These are phyloP conservation scores for Peronospora destructor DNA, from an alignment of 352 stramenopile species.

Conservation along the genomic window DNA sequence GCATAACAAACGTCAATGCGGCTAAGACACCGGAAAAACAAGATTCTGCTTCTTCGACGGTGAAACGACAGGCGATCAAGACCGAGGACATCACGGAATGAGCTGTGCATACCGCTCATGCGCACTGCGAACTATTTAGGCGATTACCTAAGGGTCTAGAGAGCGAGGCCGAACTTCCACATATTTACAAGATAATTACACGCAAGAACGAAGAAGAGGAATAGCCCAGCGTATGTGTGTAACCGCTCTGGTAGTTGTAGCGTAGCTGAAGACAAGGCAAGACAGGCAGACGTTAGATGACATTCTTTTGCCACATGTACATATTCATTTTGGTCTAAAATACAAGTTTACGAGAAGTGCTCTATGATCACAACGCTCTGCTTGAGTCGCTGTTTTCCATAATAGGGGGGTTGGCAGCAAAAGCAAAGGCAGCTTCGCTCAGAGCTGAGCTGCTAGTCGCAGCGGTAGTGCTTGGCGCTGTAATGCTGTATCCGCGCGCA, in stretches of 20 bases:
- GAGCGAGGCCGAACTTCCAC: slow-evolving; percentile 20
- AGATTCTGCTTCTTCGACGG: slow-evolving; percentile 14
- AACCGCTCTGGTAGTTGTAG: slow-evolving; percentile 28
- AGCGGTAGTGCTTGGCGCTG: slow-evolving; percentile 3
- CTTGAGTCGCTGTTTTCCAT: slow-evolving; percentile 13
- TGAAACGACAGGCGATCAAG: slow-evolving; percentile 43
- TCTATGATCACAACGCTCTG: slow-evolving; percentile 26
- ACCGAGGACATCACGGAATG: slow-evolving; percentile 36
- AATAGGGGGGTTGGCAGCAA: slow-evolving; percentile 9
- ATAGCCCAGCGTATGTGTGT: slow-evolving; percentile 18
- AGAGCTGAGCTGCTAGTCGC: background rate
- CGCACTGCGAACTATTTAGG: slow-evolving; percentile 46
- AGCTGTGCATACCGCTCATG: slow-evolving; percentile 10
- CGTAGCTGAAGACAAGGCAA: slow-evolving; percentile 26
- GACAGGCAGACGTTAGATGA: slow-evolving; percentile 26
- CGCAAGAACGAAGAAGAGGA: slow-evolving; percentile 12
- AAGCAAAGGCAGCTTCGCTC: slow-evolving; percentile 19
- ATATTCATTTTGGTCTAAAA: slow-evolving; percentile 35
- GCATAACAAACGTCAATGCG: slow-evolving; percentile 10
- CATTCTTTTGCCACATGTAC: slow-evolving; percentile 26
- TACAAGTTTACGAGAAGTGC: slow-evolving; percentile 32
- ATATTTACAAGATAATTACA: slow-evolving; percentile 31
- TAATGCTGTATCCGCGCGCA: slow-evolving; percentile 27
- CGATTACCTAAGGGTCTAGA: slow-evolving; percentile 20
- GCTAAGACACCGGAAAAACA: slow-evolving; percentile 9